A percentile compares a stretch with the other conserved stretches of the same genome.
phyloP scores from a whole-genome alignment of 805 yeast genomes.

The Cyberlindnera maritima region DNA sequence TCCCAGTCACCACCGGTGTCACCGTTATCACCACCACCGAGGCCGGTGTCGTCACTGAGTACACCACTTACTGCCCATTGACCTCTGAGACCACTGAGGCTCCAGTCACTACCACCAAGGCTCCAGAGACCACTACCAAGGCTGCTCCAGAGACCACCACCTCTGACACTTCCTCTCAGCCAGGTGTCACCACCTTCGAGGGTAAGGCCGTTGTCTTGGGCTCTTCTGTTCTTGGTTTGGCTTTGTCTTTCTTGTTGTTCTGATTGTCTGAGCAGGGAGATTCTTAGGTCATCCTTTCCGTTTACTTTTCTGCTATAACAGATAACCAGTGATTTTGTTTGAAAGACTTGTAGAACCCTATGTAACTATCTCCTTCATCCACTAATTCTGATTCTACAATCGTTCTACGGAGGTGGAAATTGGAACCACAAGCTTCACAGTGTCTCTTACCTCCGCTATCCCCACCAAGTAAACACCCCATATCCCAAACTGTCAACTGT shows the following conservation, averaged over 20 bases:
- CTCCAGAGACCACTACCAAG: not conserved
- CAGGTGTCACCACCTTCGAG: constrained; percentile 16
- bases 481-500: too few species aligned
- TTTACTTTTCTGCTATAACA: too few species aligned
- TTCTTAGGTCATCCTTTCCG: too few species aligned
- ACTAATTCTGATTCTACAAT: too few species aligned
- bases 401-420: too few species aligned
- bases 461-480: not conserved
- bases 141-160: constrained; percentile 2
- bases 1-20: constrained; percentile 15
- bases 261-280: not conserved
- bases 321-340: too few species aligned
- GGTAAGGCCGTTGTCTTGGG: constrained; percentile 24
- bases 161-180: constrained; percentile 13
- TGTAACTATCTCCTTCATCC: too few species aligned
- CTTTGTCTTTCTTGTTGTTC: constrained; percentile 20
- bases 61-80: constrained; percentile 29
- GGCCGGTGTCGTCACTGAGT: constrained; percentile 33
- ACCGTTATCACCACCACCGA: constrained; percentile 15
- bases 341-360: too few species aligned
- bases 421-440: not conserved
- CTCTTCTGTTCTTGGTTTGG: constrained; percentile 22
- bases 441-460: not conserved
- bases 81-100: constrained; percentile 3
- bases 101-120: constrained; percentile 3